A percentile compares a stretch with the other conserved stretches of the same genome.
Conservation (phyloP, 768 basidiomycete genomes). For the Suillus brevipes region DNA sequence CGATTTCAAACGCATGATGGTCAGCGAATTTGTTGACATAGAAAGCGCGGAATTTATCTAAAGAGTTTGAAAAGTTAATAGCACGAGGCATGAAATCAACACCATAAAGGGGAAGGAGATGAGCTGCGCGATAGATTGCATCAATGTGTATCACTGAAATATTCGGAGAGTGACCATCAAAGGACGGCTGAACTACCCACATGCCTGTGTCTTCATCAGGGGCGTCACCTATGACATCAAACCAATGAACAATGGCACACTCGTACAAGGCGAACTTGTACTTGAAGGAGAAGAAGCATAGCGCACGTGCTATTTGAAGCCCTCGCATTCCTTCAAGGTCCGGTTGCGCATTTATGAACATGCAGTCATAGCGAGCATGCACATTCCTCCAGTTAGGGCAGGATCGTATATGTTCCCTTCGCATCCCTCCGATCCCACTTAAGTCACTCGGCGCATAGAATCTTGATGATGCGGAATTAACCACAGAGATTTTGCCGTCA, state of each 20-base stretch:
- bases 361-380: constrained; percentile 1
- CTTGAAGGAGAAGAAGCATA: constrained; percentile 10
- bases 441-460: not conserved
- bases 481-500: not conserved
- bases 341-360: constrained; percentile 1
- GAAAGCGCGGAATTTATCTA: no score
- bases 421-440: not conserved
- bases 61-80: not conserved
- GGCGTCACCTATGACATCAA: not conserved
- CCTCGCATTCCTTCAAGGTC: constrained; percentile 4
- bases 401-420: not conserved
- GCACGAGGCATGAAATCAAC: not conserved
- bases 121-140: constrained; percentile 7
- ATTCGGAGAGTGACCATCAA: not conserved
- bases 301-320: not conserved
- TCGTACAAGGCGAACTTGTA: not conserved
- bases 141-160: constrained; percentile 10
- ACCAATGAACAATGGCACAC: constrained; percentile 12
- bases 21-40: no score
- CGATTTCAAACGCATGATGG: no score
- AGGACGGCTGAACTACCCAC: constrained; percentile 16
- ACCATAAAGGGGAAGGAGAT: constrained; percentile 10
- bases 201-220: constrained; percentile 12
- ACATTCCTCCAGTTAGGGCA: not conserved
- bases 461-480: not conserved